Evolutionary conservation across 2,329 filamentous ascomycete genomes (phyloP).

Genomic region (Exophiala viscosa): DNA sequence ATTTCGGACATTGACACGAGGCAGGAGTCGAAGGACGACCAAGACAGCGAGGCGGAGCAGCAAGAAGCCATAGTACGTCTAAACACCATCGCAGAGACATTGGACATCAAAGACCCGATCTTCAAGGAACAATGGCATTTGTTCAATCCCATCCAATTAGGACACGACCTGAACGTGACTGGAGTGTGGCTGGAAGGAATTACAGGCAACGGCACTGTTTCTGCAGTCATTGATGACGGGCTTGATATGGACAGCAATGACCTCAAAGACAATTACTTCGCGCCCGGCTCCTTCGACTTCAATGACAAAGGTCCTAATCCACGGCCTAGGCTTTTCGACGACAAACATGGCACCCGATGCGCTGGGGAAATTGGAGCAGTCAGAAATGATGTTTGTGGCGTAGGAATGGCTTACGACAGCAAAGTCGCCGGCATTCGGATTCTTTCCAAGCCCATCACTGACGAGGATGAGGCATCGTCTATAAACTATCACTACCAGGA

Average conservation of each 20-base stretch:
- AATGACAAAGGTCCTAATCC: conserved; percentile 80
- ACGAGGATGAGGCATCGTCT: conserved; percentile 85
- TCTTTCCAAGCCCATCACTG: conserved; percentile 81
- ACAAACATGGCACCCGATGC: conserved; percentile 88
- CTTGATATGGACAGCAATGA: conserved; percentile 94
- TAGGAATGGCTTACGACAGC: conserved; percentile 92
- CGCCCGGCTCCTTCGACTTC: conserved; percentile 90
- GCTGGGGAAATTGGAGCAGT: conserved; percentile 90
- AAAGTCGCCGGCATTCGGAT: conserved; percentile 90
- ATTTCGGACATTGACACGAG: conserved; percentile 24
- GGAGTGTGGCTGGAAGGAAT: conserved; percentile 87
- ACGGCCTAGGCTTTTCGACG: conserved; percentile 75
- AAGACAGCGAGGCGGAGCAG: conserved; percentile 30
- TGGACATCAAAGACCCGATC: conserved; percentile 84
- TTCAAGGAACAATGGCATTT: conserved; percentile 96
- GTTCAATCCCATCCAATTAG: conserved; percentile 72
- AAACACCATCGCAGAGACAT: conserved; percentile 56
- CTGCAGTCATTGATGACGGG: conserved; percentile 94
- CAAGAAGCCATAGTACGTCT: conserved; percentile 55
- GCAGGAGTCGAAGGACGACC: conserved; percentile 8
- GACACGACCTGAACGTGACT: conserved; percentile 95
- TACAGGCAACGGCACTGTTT: conserved; percentile 82
- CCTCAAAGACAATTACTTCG: conserved; percentile 89
- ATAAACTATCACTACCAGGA: conserved; percentile 89
- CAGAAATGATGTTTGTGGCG: conserved; percentile 87